Percentiles rank a stretch among this genome's conserved stretches.
phyloP scores from a whole-genome alignment of 495 filamentous ascomycete species.

The Penicillium antarcticum region DNA sequence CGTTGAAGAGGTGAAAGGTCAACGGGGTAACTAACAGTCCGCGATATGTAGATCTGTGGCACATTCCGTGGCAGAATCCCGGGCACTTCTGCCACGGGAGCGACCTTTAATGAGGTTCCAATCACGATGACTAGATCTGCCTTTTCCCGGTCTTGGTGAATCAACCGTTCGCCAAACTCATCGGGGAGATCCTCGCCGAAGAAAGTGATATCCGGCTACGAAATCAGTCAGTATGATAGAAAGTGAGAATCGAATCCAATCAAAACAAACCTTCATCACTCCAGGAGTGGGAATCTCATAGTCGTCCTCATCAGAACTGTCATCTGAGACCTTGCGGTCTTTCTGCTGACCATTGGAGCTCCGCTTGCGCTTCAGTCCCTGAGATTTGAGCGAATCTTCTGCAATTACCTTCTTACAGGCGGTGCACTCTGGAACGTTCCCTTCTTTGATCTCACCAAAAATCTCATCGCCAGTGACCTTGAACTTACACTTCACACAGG shows the following conservation, averaged over 20 bases:
- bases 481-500: slow-evolving; percentile 78
- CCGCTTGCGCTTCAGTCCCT: slow-evolving; percentile 72
- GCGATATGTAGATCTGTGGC: slow-evolving; percentile 91
- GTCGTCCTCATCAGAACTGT: slow-evolving; percentile 70
- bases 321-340: slow-evolving; percentile 50
- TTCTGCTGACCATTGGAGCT: slow-evolving; percentile 56
- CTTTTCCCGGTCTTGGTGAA: slow-evolving; percentile 70
- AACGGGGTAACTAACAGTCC: slow-evolving; percentile 53
- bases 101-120: slow-evolving; percentile 93
- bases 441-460: slow-evolving; percentile 73
- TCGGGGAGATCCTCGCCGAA: slow-evolving; percentile 75
- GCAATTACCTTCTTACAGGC: slow-evolving; percentile 38
- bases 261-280: slow-evolving; percentile 74
- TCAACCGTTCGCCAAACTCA: slow-evolving; percentile 76
- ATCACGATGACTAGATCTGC: slow-evolving; percentile 96
- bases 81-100: slow-evolving; percentile 88
- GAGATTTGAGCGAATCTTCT: slow-evolving; percentile 37
- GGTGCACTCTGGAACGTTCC: slow-evolving; percentile 59
- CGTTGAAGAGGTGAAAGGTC: not conserved
- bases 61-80: slow-evolving; percentile 72
- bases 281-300: slow-evolving; percentile 70
- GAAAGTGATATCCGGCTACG: slow-evolving; percentile 89
- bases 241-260: not conserved
- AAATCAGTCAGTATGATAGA: not conserved
- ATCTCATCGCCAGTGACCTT: slow-evolving; percentile 73